Percentiles rank a stretch among this genome's conserved stretches.
phyloP scores from a whole-genome alignment of 768 basidiomycete species.

The Terana coerulea region DNA sequence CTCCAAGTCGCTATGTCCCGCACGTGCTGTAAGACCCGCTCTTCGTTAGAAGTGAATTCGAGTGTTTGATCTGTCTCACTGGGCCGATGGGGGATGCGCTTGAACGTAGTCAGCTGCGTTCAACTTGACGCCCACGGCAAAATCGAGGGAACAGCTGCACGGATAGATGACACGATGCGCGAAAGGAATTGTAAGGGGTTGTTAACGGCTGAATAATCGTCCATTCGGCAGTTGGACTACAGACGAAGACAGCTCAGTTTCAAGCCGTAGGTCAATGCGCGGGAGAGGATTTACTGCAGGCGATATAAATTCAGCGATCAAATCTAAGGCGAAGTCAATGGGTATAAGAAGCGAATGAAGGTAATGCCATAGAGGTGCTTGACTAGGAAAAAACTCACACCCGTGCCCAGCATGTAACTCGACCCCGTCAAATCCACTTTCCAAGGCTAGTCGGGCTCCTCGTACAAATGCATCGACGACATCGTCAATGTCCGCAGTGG shows the following conservation, averaged over 20 bases:
- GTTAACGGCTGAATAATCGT: constrained; percentile 49
- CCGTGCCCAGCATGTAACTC: constrained; percentile 86
- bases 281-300: constrained; percentile 54
- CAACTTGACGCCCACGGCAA: constrained; percentile 75
- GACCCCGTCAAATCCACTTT: constrained; percentile 81
- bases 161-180: constrained; percentile 53
- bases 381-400: constrained; percentile 46
- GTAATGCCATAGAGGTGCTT: background rate
- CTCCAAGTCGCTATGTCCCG: constrained; percentile 58
- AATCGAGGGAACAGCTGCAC: constrained; percentile 43
- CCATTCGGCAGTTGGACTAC: constrained; percentile 49
- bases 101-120: constrained; percentile 73
- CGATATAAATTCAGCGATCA: constrained; percentile 76
- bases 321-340: constrained; percentile 43
- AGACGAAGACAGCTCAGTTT: background rate
- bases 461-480: constrained; percentile 61
- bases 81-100: constrained; percentile 18
- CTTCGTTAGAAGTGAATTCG: no score
- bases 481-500: constrained; percentile 51
- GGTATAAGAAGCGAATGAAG: background rate
- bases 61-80: no score
- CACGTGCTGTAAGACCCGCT: constrained; percentile 57
- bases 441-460: constrained; percentile 60
- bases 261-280: no score
- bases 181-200: constrained; percentile 56